Evolutionary conservation across 1,284 basidiomycete genomes (phyloP), one percentile per base, ranked within the genome.

Genomic region (Trametes polyzona): DNA sequence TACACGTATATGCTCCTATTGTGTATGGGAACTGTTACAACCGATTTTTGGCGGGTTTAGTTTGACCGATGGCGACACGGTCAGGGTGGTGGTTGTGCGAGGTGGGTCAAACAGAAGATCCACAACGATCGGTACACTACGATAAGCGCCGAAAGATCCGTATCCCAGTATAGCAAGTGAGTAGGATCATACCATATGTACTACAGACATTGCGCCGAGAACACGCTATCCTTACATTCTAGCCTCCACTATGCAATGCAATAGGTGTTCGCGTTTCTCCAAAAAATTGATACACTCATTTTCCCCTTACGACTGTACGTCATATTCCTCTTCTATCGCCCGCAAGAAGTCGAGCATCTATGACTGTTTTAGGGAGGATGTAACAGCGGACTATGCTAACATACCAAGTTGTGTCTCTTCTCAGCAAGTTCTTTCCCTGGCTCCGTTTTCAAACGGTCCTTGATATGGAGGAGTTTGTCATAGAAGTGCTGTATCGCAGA

Each of bases 401-500:
- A 62, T 65, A 93, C 93, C 52, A 88, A 75, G 62, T 82, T 73
- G 70, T 95, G 93, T 58, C 93, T 77, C 63, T 82, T 84, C 59
- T 82, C 78, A n/a, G 91, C 93, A 67, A 93, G 76, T 58, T 71
- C 67, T 65, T 81, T 86, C 1, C 90, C 93, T 2, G 78, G 77
- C 3, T 76, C 79, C 0, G 93, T 95, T 75, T 95, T 95, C 63
- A 96, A 83, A 61, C 84, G 78, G 42, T 84, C 83, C 42, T 78
- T 79, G 49, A 96, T 89, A 57, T 86, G 83, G 32, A 96, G 71
- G 24, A 96, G 78, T 70, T 97, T 97, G 65, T 95, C 92, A 63
- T 94, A 76, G 67, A 97, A 97, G 67, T 97, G 95, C 29, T 85
- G 83, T 24, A 96, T 85, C 1, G 92, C 87, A 0, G 84, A 86